These are phyloP conservation scores for Podospora pseudopauciseta DNA, from an alignment of 495 filamentous ascomycete genomes.

Conservation along the genomic window DNA sequence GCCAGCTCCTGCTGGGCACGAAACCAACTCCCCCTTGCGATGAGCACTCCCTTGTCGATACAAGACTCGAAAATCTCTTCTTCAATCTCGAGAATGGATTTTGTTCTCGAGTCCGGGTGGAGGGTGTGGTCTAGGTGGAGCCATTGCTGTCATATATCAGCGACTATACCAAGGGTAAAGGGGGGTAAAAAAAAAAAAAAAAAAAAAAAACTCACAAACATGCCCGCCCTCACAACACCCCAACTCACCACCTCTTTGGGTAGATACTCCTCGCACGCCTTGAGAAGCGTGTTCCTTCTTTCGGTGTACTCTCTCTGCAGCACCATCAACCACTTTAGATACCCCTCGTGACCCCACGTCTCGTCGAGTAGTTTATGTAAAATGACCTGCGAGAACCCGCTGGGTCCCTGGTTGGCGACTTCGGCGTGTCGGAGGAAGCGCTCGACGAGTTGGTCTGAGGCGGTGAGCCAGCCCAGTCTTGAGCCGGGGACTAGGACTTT, in stretches of 20 bases:
- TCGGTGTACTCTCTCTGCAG: slow-evolving; percentile 78
- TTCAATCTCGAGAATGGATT: slow-evolving; percentile 67
- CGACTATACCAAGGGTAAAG: neutral
- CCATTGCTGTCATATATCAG: slow-evolving; percentile 61
- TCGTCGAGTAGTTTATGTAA: slow-evolving; percentile 90
- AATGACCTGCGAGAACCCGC: slow-evolving; percentile 75
- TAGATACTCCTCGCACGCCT: slow-evolving; percentile 76
- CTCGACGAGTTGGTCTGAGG: slow-evolving; percentile 77
- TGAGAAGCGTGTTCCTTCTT: slow-evolving; percentile 71
- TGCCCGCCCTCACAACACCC: slow-evolving; percentile 81
- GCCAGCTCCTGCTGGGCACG: slow-evolving; percentile 52
- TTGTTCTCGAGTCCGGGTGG: slow-evolving; percentile 62
- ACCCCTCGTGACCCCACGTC: slow-evolving; percentile 91
- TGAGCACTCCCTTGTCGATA: slow-evolving; percentile 66
- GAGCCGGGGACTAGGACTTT: slow-evolving; percentile 78
- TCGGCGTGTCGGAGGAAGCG: slow-evolving; percentile 75
- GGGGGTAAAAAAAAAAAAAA: neutral
- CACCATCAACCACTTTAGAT: slow-evolving; percentile 83
- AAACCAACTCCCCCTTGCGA: slow-evolving; percentile 88
- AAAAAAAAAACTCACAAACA: slow-evolving; percentile 70
- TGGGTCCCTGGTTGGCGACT: slow-evolving; percentile 74
- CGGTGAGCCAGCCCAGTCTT: slow-evolving; percentile 74
- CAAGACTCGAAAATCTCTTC: slow-evolving; percentile 75
- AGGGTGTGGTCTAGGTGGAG: slow-evolving; percentile 69
- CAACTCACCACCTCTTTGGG: slow-evolving; percentile 78